Conservation (phyloP, 805 yeast genomes). For the Metschnikowia anglica region DNA sequence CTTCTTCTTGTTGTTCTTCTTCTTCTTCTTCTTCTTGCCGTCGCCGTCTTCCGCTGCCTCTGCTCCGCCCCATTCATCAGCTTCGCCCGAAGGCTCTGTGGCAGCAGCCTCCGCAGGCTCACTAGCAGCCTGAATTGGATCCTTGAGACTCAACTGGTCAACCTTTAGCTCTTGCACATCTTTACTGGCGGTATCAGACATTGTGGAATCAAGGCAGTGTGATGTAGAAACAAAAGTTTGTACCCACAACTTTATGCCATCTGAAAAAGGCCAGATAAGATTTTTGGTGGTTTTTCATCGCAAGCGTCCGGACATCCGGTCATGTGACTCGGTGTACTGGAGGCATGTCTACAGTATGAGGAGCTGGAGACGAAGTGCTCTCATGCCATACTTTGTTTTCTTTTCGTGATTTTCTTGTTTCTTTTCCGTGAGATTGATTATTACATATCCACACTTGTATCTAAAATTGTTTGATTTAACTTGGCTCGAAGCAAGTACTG, state of each 20-base stretch:
- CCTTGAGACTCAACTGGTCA: conserved; percentile 14
- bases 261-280: background rate
- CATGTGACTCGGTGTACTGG: too few relatives aligned
- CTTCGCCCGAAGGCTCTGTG: conserved; percentile 20
- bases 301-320: too few relatives aligned
- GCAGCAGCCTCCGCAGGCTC: conserved; percentile 22
- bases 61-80: conserved; percentile 29
- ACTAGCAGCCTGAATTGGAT: conserved; percentile 4
- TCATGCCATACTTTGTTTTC: too few relatives aligned
- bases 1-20: conserved; percentile 52
- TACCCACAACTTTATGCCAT: too few relatives aligned
- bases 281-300: background rate
- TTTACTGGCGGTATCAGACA: conserved; percentile 4
- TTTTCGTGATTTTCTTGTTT: too few relatives aligned
- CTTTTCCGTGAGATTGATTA: too few relatives aligned
- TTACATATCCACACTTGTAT: too few relatives aligned
- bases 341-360: too few relatives aligned
- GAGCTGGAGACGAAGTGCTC: too few relatives aligned
- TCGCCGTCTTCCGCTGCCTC: conserved; percentile 10
- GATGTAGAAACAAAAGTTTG: background rate
- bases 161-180: conserved; percentile 14
- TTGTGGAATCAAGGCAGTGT: background rate
- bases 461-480: too few relatives aligned
- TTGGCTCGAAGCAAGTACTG: background rate
- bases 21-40: conserved; percentile 33